Evolutionary conservation across 2,329 filamentous ascomycete species (phyloP).

Genomic region (Catunica adiposa): DNA sequence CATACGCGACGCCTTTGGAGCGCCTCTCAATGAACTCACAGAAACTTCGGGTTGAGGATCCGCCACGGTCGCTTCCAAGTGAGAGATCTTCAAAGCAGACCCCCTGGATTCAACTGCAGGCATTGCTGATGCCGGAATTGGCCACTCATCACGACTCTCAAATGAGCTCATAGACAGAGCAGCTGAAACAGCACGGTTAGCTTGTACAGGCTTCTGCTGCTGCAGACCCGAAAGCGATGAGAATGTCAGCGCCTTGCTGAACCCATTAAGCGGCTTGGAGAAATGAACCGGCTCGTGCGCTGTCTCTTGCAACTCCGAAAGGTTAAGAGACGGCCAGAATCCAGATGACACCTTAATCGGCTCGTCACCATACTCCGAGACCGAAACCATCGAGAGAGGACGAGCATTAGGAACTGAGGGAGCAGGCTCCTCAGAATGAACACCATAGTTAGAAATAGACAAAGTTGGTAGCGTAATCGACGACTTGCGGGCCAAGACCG

Average conservation of each 20-base stretch:
- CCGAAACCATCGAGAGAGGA: slow-evolving; percentile 16
- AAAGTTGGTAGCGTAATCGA: neutral
- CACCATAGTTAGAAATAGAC: neutral
- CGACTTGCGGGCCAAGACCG: neutral
- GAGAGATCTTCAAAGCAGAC: slow-evolving; percentile 7
- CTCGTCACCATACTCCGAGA: slow-evolving; percentile 16
- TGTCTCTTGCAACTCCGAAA: slow-evolving; percentile 3
- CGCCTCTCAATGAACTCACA: no score
- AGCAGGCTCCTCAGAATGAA: neutral
- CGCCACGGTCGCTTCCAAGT: neutral
- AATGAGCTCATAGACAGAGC: slow-evolving; percentile 16
- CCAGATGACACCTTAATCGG: slow-evolving; percentile 15
- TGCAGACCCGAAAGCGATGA: slow-evolving; percentile 2
- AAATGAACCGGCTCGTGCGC: slow-evolving; percentile 10
- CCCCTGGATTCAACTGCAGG: neutral
- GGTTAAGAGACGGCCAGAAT: slow-evolving; percentile 6
- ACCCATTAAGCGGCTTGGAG: slow-evolving; percentile 1
- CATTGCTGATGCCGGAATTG: slow-evolving; percentile 10
- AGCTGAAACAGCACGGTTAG: slow-evolving; percentile 11
- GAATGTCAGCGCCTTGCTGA: neutral
- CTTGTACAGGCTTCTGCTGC: slow-evolving; percentile 15
- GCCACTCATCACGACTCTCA: slow-evolving; percentile 18
- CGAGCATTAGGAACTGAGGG: neutral
- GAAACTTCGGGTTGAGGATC: neutral
- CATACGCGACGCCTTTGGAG: neutral